These are phyloP conservation scores for Thraustochytrium sp. DNA, from an alignment of 352 stramenopile species.

Conservation along the genomic window DNA sequence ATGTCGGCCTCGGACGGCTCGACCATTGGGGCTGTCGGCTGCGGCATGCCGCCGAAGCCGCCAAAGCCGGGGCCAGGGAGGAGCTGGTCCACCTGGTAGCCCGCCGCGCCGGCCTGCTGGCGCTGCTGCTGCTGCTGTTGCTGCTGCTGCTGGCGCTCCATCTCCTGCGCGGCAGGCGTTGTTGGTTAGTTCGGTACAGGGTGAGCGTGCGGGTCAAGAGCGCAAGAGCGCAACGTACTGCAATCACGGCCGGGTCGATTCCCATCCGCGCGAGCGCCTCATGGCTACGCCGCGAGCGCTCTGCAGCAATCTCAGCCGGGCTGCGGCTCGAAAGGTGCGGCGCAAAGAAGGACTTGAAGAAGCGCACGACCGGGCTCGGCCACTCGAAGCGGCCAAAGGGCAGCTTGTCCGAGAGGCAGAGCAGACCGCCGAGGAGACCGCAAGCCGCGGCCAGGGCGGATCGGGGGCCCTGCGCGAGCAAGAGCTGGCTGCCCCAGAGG, in stretches of 20 bases:
- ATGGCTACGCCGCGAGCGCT: not conserved
- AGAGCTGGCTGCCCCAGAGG: slow-evolving; percentile 17
- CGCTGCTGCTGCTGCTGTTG: not conserved
- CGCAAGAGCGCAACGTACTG: not conserved
- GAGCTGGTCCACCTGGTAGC: not conserved
- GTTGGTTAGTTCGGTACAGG: not conserved
- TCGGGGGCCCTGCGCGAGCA: not conserved
- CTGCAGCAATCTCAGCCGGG: not conserved
- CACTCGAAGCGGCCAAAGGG: not conserved
- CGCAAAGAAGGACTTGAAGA: not conserved
- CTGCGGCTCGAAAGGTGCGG: not conserved
- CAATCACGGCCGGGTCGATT: not conserved
- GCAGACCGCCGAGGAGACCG: not conserved
- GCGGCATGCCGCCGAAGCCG: not conserved
- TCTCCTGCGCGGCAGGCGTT: not conserved
- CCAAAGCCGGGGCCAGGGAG: not conserved
- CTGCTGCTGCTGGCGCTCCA: not conserved
- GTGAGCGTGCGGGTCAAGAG: not conserved
- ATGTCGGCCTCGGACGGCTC: not conserved
- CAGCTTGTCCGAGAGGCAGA: slow-evolving; percentile 25
- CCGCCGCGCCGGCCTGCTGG: not conserved
- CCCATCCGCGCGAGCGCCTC: not conserved
- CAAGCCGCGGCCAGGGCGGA: not conserved
- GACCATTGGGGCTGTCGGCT: not conserved
- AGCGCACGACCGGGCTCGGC: not conserved